These are phyloP conservation scores for Aegilops longissima DNA, from an alignment of 176 grass and related monocot genomes.

Conservation along the genomic window DNA sequence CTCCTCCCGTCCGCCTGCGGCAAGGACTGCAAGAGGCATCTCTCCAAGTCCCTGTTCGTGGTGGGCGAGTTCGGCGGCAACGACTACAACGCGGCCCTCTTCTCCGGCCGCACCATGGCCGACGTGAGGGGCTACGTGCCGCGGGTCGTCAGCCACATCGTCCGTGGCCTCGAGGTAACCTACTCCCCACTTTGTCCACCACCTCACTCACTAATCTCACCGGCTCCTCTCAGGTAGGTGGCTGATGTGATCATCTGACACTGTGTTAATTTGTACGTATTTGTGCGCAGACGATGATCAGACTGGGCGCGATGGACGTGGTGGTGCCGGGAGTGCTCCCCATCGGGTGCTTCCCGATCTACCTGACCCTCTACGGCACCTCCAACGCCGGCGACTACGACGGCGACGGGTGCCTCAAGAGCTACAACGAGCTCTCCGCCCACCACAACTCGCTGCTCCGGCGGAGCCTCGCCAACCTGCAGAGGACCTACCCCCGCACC, in stretches of 20 bases:
- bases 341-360: slow-evolving; percentile 59
- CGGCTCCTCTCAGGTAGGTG: too few species aligned
- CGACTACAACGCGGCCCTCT: slow-evolving; percentile 66
- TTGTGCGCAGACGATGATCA: slow-evolving; percentile 30
- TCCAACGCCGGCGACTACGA: slow-evolving; percentile 49
- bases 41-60: slow-evolving; percentile 58
- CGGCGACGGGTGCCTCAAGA: slow-evolving; percentile 52
- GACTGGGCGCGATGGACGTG: slow-evolving; percentile 39
- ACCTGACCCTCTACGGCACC: slow-evolving; percentile 55
- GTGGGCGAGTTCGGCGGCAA: slow-evolving; percentile 77
- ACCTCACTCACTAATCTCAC: too few species aligned
- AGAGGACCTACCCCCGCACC: slow-evolving; percentile 38
- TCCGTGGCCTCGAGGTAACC: slow-evolving; percentile 46
- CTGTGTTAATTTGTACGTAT: too few species aligned
- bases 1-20: slow-evolving; percentile 57
- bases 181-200: too few species aligned
- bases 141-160: slow-evolving; percentile 37
- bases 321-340: slow-evolving; percentile 63
- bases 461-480: slow-evolving; percentile 38
- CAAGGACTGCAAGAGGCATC: slow-evolving; percentile 35
- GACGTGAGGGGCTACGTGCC: slow-evolving; percentile 56
- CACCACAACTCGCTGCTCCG: slow-evolving; percentile 64
- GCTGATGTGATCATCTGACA: neutral
- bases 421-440: slow-evolving; percentile 48
- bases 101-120: slow-evolving; percentile 43